Percentiles rank a stretch among this genome's conserved stretches.
phyloP scores from a whole-genome alignment of 345 rosid genomes.

The Syzygium aromaticum region DNA sequence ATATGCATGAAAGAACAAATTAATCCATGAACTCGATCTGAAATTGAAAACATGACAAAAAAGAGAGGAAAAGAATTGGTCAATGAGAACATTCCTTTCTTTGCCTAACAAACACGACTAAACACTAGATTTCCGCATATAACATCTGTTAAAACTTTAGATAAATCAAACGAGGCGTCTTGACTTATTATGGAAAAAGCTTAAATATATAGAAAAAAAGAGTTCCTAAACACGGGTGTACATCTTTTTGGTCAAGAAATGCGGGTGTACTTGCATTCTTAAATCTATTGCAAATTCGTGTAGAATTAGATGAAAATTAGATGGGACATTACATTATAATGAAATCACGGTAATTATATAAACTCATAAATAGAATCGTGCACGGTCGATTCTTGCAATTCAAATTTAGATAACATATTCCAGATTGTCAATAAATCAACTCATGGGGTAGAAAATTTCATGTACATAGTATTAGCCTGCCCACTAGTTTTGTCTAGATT shows the following conservation, averaged over 20 bases:
- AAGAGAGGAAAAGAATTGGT: not conserved
- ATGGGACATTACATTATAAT: not conserved
- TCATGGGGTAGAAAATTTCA: not conserved
- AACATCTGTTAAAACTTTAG: not conserved
- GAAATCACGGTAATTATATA: not conserved
- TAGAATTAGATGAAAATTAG: not conserved
- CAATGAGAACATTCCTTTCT: not conserved
- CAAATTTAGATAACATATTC: not conserved
- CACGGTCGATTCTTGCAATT: not conserved
- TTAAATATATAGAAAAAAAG: not conserved
- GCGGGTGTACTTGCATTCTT: not conserved
- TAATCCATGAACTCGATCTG: not conserved
- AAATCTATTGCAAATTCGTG: not conserved
- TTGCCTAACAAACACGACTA: not conserved
- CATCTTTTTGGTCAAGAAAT: too few species aligned
- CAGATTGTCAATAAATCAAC: not conserved
- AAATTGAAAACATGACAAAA: not conserved
- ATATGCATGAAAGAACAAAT: not conserved
- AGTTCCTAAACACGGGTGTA: not conserved
- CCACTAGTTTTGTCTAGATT: not conserved
- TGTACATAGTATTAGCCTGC: not conserved
- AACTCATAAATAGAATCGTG: not conserved
- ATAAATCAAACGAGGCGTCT: not conserved
- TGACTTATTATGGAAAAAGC: not conserved
- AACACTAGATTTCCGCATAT: not conserved